Conservation (phyloP, 192 early-diverging fungal species). For the Linnemannia zychae region DNA sequence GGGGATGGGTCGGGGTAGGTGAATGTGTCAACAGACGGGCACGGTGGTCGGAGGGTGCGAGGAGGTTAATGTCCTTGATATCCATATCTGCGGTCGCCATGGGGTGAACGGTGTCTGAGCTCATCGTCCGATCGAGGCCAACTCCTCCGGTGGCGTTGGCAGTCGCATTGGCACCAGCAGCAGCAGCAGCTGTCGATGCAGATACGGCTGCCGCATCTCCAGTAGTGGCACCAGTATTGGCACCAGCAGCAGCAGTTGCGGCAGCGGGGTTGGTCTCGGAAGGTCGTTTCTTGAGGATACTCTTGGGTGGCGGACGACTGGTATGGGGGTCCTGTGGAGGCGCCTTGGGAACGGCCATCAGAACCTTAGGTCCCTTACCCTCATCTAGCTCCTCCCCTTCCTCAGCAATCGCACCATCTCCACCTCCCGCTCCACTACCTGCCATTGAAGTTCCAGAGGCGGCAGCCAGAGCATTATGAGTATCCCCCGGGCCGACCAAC, state of each 20-base stretch:
- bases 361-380: neutral
- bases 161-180: neutral
- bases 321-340: slow-evolving; percentile 7
- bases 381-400: slow-evolving; percentile 1
- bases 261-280: neutral
- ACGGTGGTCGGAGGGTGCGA: slow-evolving; percentile 17
- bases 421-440: neutral
- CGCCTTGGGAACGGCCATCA: slow-evolving; percentile 19
- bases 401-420: neutral
- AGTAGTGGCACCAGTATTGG: neutral
- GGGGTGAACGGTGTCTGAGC: slow-evolving; percentile 24
- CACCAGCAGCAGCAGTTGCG: neutral
- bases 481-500: neutral
- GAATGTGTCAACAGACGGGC: slow-evolving; percentile 36
- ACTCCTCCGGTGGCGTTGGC: neutral
- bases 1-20: slow-evolving; percentile 16
- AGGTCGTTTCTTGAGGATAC: slow-evolving; percentile 39
- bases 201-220: neutral
- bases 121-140: neutral
- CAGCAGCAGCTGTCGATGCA: neutral
- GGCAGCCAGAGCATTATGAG: neutral
- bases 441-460: neutral
- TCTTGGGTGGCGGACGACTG: slow-evolving; percentile 22
- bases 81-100: slow-evolving; percentile 21
- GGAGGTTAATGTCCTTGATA: neutral